Evolutionary conservation across 192 early-diverging fungal species (phyloP), one percentile per base, ranked within the genome.

Genomic region (Coemansia nantahalensis): DNA sequence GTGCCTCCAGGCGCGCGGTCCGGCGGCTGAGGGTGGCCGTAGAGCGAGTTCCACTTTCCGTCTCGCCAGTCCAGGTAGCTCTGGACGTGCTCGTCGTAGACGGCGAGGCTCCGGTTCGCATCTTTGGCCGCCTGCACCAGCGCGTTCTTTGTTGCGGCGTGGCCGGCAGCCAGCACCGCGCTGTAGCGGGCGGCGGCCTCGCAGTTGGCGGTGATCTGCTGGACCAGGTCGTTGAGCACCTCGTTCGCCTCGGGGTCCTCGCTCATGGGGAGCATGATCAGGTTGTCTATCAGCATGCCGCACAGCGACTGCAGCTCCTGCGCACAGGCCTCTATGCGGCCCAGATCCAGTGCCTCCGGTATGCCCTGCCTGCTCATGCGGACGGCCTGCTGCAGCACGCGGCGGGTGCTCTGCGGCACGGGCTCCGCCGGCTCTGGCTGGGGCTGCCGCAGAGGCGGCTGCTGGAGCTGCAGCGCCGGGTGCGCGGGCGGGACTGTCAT

Each of bases 281-380:
- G 41, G 19, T 69, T 62, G 15, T 62, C 67, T 6, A 47, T 47
- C 2, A 69, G 42, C 51, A 69, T 69, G 21, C 33, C 39, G 51
- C 67, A 47, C 10, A 62, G 37, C 22, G 59, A 39, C 14, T 15
- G 17, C 3, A 69, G 59, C 28, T 69, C 59, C 30, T 49, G 48
- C 8, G 59, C 49, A 21, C 34, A 18, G 14, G 2, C n/a, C 5
- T 48, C 36, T 51, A 62, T 62, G 24, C 26, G 42, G 31, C 28
- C 51, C n/a, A 60, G 23, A 9, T 31, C n/a, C 2, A 15, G 22
- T 9, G 15, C 19, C 33, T 15, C 26, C 3, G 7, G 26, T 7
- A 28, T 28, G 26, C 26, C 7, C 4, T 3, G 26, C 7, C 26
- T 7, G 26, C 26, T 28, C 26, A 3, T 28, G 26, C 4, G 4